A percentile compares a stretch with the other conserved stretches of the same genome.
These are phyloP conservation scores for Clarireedia hainanense DNA, from an alignment of 2,329 filamentous ascomycete species.

Conservation along the genomic window DNA sequence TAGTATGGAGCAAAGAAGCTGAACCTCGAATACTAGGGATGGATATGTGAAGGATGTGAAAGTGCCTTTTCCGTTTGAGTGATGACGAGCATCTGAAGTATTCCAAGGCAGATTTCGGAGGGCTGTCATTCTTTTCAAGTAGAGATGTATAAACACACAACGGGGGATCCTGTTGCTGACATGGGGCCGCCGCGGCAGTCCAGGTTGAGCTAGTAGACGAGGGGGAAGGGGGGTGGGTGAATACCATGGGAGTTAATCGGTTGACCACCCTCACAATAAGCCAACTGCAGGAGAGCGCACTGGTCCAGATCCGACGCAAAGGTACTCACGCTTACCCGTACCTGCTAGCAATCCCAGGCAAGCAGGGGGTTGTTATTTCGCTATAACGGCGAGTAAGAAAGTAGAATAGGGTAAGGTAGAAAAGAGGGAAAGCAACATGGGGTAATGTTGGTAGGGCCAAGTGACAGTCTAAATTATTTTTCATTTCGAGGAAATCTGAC, in stretches of 20 bases:
- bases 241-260: slow-evolving; percentile 4
- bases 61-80: not conserved
- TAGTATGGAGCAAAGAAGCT: slow-evolving; percentile 1
- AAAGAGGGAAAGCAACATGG: not conserved
- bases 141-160: slow-evolving; percentile 9
- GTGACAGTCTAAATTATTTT: not conserved
- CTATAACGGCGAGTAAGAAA: not conserved
- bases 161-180: slow-evolving; percentile 2
- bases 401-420: not conserved
- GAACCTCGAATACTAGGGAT: not conserved
- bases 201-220: not conserved
- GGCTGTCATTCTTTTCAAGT: slow-evolving; percentile 3
- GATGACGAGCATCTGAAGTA: slow-evolving; percentile 8
- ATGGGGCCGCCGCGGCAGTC: slow-evolving; percentile 3
- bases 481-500: slow-evolving; percentile 3
- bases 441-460: not conserved
- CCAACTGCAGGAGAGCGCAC: slow-evolving; percentile 9
- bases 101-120: slow-evolving; percentile 8
- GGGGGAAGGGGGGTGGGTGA: not conserved
- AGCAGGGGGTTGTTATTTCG: not conserved
- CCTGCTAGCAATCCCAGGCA: not conserved
- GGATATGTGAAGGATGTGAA: slow-evolving; percentile 6
- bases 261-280: slow-evolving; percentile 3
- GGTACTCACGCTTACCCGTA: not conserved
- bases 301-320: slow-evolving; percentile 4